These are phyloP conservation scores for Meyerozyma sp. DNA, from an alignment of 1,139 yeast genomes.

Conservation along the genomic window DNA sequence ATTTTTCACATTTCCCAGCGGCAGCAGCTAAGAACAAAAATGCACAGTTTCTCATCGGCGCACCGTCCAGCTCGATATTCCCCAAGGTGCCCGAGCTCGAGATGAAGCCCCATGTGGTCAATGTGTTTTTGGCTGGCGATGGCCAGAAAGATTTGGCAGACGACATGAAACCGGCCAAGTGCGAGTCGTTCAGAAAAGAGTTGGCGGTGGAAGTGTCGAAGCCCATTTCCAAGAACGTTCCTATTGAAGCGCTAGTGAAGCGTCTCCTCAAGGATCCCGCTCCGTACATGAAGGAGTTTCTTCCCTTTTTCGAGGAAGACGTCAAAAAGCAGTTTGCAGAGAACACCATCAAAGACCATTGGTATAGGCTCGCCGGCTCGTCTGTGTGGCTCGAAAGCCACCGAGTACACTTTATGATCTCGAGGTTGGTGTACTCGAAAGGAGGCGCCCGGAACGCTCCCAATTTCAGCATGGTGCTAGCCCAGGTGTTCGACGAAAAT, in stretches of 20 bases:
- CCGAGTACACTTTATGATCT: constrained; percentile 10
- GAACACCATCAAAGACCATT: constrained; percentile 12
- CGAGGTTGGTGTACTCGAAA: constrained; percentile 8
- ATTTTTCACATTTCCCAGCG: background rate
- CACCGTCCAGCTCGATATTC: background rate
- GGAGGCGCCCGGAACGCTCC: background rate
- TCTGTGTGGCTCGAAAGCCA: constrained; percentile 10
- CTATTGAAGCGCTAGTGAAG: background rate
- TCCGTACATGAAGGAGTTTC: background rate
- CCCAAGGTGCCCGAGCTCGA: background rate
- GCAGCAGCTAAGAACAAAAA: background rate
- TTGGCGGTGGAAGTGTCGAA: background rate
- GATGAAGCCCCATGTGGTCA: background rate
- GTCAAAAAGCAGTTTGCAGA: constrained; percentile 14
- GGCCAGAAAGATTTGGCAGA: background rate
- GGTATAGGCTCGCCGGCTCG: constrained; percentile 11
- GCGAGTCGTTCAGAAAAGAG: background rate
- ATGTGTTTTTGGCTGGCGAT: constrained; percentile 1
- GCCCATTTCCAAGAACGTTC: background rate
- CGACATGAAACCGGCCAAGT: background rate
- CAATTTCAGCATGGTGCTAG: constrained; percentile 3
- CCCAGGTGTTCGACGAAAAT: constrained; percentile 7
- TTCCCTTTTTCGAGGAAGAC: constrained; percentile 3
- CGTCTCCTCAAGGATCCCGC: background rate
- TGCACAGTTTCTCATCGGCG: background rate